Evolutionary conservation across 1,139 yeast species (phyloP).

Genomic region (Komagataea norvegica): DNA sequence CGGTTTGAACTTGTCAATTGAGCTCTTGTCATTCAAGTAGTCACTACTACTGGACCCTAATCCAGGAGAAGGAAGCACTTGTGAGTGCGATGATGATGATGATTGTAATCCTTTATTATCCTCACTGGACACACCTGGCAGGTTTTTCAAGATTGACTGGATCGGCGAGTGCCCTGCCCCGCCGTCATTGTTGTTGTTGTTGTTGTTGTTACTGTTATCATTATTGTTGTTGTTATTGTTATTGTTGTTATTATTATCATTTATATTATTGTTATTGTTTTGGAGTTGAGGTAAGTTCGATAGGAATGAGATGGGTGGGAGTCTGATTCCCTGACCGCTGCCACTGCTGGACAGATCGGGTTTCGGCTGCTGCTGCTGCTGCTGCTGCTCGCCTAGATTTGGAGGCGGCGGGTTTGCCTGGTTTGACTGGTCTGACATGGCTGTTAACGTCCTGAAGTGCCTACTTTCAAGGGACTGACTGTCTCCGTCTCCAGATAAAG

Average conservation of each 20-base stretch:
- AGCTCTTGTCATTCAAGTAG: not conserved
- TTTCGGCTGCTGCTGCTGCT: constrained; percentile 4
- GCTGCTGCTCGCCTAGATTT: constrained; percentile 2
- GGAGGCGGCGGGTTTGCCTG: not conserved
- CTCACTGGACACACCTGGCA: not conserved
- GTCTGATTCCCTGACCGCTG: constrained; percentile 19
- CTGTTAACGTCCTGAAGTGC: too few species aligned
- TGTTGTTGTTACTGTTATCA: constrained; percentile 14
- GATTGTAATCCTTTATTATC: not conserved
- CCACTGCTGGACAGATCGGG: not conserved
- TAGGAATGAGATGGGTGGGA: constrained; percentile 25
- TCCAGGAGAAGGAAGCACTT: constrained; percentile 8
- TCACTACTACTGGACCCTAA: not conserved
- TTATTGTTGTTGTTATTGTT: constrained; percentile 12
- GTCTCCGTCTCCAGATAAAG: too few species aligned
- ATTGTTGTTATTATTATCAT: constrained; percentile 10
- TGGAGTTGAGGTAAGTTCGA: constrained; percentile 14
- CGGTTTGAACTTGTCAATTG: constrained; percentile 5
- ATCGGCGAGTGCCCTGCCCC: constrained; percentile 4
- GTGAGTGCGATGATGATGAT: not conserved
- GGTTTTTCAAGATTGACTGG: constrained; percentile 5
- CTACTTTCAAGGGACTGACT: too few species aligned
- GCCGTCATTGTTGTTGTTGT: constrained; percentile 9
- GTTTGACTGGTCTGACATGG: too few species aligned
- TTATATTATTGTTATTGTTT: constrained; percentile 16